A percentile compares a stretch with the other conserved stretches of the same genome.
Conservation (phyloP, 1,139 yeast species). For the Eremothecium sinecaudum region DNA sequence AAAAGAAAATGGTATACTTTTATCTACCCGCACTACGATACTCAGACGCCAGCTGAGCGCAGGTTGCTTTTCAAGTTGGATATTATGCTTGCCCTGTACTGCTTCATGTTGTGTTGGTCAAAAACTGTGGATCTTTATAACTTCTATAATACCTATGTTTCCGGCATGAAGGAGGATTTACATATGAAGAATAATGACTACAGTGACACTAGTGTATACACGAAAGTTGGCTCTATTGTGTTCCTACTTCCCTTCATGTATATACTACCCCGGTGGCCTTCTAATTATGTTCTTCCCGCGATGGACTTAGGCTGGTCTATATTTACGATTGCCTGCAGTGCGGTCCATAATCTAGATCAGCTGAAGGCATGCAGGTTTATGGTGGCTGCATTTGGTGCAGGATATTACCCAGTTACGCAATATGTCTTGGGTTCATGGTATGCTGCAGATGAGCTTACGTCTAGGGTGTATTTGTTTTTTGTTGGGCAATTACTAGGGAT, state of each 20-base stretch:
- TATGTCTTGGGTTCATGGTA: constrained; percentile 64
- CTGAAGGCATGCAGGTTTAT: constrained; percentile 51
- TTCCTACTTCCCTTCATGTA: constrained; percentile 45
- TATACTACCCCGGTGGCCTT: constrained; percentile 39
- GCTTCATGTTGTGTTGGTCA: constrained; percentile 60
- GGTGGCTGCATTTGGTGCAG: constrained; percentile 55
- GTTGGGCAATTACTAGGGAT: constrained; percentile 49
- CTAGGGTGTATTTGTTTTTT: constrained; percentile 31
- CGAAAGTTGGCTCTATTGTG: constrained; percentile 49
- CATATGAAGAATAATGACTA: constrained; percentile 58
- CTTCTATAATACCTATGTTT: constrained; percentile 59
- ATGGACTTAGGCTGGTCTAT: constrained; percentile 61
- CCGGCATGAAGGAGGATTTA: constrained; percentile 52
- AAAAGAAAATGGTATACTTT: constrained; percentile 48
- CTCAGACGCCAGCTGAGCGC: constrained; percentile 45
- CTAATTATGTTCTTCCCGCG: constrained; percentile 45
- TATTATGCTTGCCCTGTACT: constrained; percentile 47
- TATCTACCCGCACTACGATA: constrained; percentile 37
- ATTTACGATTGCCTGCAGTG: constrained; percentile 48
- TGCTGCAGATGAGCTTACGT: constrained; percentile 46
- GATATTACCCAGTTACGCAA: constrained; percentile 56
- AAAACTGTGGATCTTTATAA: constrained; percentile 54
- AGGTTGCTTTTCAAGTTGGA: constrained; percentile 53
- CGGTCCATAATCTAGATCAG: constrained; percentile 39
- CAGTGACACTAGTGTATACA: constrained; percentile 49